Evolutionary conservation across 2,329 filamentous ascomycete genomes (phyloP), one percentile per base, ranked within the genome.

Genomic region (Aspergillus sp.): DNA sequence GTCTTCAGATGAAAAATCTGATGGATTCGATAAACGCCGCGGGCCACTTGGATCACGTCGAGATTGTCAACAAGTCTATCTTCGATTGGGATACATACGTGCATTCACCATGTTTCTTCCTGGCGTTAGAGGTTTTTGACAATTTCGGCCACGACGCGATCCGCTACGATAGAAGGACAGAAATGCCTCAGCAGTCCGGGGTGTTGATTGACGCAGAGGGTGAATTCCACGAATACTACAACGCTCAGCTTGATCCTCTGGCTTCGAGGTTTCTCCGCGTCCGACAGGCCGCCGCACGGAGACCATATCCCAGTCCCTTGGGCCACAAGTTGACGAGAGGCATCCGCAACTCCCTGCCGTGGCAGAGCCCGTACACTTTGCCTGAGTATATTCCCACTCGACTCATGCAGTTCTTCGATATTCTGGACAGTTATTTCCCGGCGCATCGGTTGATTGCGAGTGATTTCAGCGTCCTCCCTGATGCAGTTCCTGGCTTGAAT

Each of bases 51-150:
- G 84, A 84, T 63, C 91, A 90, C 62, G 90, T 97, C 48, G 88
- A 95, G 60, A 95, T 98, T 65, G 84, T 97, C 70, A 96, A 97
- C 72, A 82, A 83, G 58, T 94, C 88, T 62, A 87, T 98, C 64
- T 97, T 98, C 64, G 89, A 95, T 68, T 98, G 93, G 91, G 75
- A 85, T 55, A 81, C 81, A 42, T 88, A 86, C 56, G 88, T 96
- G n/a, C 85, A 89, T 7, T 87, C 85, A 2, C 93, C 91, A 0
- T 97, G 93, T 74, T 98, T 95, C 77, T 97, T 98, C 76, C 81
- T 98, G 38, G 93, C 91, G 41, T 86, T 98, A 70, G 93, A 98
- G 71, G 93, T 98, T 56, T 95, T 96, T 63, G 93, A 98, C 75
- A 98, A 98, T 72, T 97, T 98, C 66, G 84, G 89, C 32, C 94